Conservation (phyloP, 164 flowering plant genomes). For the Stephania yunnanensis region DNA sequence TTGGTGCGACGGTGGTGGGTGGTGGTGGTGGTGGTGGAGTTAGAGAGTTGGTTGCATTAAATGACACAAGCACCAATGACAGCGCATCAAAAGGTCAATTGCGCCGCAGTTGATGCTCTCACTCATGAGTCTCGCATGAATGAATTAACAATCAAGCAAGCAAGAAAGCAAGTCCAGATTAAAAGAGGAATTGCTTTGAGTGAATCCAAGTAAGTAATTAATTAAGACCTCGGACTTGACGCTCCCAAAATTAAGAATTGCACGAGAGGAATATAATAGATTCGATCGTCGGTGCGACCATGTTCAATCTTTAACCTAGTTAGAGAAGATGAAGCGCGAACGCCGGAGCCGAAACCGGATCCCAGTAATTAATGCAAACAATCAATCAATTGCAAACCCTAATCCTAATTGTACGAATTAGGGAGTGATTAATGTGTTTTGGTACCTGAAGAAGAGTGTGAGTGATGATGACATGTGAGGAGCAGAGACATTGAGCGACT, state of each 20-base stretch:
- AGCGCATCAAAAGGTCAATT: slow-evolving; percentile 2
- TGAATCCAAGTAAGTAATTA: background rate
- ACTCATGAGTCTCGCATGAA: background rate
- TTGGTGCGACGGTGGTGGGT: background rate
- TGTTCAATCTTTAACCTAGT: background rate
- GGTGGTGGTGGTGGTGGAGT: background rate
- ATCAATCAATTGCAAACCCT: background rate
- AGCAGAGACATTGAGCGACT: slow-evolving; percentile 6
- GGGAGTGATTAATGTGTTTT: background rate
- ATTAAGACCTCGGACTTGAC: background rate
- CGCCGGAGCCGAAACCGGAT: slow-evolving; percentile 12
- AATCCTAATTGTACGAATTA: background rate
- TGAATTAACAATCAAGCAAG: no score
- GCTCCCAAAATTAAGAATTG: background rate
- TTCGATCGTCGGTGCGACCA: slow-evolving; percentile 9
- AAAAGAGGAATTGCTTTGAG: background rate
- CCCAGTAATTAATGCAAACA: slow-evolving; percentile 6
- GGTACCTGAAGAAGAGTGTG: background rate
- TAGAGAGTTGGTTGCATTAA: slow-evolving; percentile 3
- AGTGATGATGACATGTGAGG: background rate
- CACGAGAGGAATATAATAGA: slow-evolving; percentile 7
- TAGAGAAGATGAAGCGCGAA: background rate
- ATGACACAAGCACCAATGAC: background rate
- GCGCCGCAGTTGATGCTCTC: slow-evolving; percentile 12
- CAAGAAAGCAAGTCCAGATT: background rate